These are phyloP conservation scores for Stachybotrys elegans DNA, from an alignment of 2,329 filamentous ascomycete species.

Conservation along the genomic window DNA sequence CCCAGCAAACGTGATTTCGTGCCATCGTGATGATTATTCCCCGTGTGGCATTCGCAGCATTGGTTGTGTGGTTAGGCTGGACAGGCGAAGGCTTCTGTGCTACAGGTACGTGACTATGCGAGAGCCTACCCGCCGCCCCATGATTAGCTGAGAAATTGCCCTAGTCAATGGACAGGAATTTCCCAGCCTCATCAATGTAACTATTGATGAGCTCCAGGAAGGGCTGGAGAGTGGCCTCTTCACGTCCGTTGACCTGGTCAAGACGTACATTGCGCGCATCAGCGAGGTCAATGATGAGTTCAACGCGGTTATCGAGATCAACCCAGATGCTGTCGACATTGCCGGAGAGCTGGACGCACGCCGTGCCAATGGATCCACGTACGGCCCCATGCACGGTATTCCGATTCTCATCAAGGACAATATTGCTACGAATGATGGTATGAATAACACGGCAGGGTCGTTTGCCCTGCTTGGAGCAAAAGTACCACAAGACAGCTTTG, in stretches of 20 bases:
- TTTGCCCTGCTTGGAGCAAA: constrained; percentile 56
- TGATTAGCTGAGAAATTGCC: background rate
- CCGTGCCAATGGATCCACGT: constrained; percentile 10
- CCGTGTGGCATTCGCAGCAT: too few relatives aligned
- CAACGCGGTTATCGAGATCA: constrained; percentile 28
- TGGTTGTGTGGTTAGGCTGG: too few relatives aligned
- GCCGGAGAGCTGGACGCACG: constrained; percentile 27
- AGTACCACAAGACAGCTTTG: constrained; percentile 49
- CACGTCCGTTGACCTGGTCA: constrained; percentile 30
- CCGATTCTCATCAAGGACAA: constrained; percentile 65
- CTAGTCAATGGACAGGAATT: constrained; percentile 13
- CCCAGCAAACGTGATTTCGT: too few relatives aligned
- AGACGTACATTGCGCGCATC: constrained; percentile 21
- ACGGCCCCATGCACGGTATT: constrained; percentile 54
- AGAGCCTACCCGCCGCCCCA: background rate
- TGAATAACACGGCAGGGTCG: constrained; percentile 61
- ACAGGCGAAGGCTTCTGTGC: too few relatives aligned
- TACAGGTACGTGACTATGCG: too few relatives aligned
- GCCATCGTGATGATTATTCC: too few relatives aligned
- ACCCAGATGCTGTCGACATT: constrained; percentile 32
- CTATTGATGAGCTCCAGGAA: constrained; percentile 24
- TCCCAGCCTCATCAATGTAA: constrained; percentile 26
- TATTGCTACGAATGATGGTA: constrained; percentile 56
- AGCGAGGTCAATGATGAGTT: constrained; percentile 17
- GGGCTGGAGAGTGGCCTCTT: constrained; percentile 26